Evolutionary conservation across 2,329 filamentous ascomycete species (phyloP), one percentile per base, ranked within the genome.

Genomic region (Curvularia sp.): DNA sequence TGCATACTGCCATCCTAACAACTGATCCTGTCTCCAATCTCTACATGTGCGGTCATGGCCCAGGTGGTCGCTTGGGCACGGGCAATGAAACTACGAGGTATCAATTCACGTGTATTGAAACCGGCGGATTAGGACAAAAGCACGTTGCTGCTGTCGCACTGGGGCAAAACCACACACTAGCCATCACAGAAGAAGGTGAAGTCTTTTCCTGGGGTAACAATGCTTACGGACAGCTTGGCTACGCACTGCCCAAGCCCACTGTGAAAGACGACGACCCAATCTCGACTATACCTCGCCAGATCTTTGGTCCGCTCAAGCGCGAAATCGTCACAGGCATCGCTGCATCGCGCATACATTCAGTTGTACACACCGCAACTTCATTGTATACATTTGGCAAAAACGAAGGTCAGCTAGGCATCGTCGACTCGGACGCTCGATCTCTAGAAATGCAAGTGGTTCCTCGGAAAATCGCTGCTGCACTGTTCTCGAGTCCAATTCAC

Each of bases 331-430:
- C 91, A 21, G 95, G 95, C 0, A 86, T 93, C 55, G 93, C 95
- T 1, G 94, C 95, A 6, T 98, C 95, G 1, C 84, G 91, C 0
- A 88, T 96, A 38, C 95, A 99, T 77, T 98, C 95, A 0, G 93
- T 96, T 3, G 92, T 92, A 0, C 90, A 95, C 70, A 97, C 92
- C 0, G 83, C 85, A 1, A 86, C 87, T 0, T 91, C 92, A 1
- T 80, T 99, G 1, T 99, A 91, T 73, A 96, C 92, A 2, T 99
- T 96, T 83, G 95, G 95, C 21, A 96, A 95, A 70, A 99, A 98
- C 69, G 88, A 93, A 67, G 95, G 95, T 1, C 95, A 99, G 75
- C 84, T 99, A 46, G 95, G 93, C 5, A 84, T 99, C 52, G 93
- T 97, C 80, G 95, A 97, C 74, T 94, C 95, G 0, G 94, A 98